phyloP scores from a whole-genome alignment of 495 filamentous ascomycete species.

The Penicillium flavigenum region DNA sequence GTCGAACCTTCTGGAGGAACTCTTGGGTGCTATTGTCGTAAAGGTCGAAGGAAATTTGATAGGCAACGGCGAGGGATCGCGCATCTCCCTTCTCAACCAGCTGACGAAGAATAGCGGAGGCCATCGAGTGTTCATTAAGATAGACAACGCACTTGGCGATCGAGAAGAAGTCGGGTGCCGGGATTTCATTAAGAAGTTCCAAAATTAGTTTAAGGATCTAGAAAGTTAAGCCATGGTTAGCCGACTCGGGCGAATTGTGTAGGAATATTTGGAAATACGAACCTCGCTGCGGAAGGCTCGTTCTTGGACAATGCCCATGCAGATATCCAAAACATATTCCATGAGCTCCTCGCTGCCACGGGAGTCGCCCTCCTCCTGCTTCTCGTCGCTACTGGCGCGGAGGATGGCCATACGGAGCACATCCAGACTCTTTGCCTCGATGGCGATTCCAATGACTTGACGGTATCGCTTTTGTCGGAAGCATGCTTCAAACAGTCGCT shows the following conservation, averaged over 20 bases:
- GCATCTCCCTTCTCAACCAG: constrained; percentile 77
- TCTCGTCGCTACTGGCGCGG: constrained; percentile 75
- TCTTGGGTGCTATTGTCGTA: constrained; percentile 98
- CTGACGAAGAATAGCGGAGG: constrained; percentile 79
- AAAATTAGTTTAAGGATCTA: constrained; percentile 85
- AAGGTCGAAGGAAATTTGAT: constrained; percentile 96
- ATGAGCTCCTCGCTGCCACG: constrained; percentile 85
- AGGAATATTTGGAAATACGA: constrained; percentile 23
- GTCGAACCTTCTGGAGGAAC: constrained; percentile 86
- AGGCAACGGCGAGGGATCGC: constrained; percentile 78
- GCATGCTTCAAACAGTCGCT: constrained; percentile 88
- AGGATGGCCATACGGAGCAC: constrained; percentile 86
- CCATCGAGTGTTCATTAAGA: constrained; percentile 87
- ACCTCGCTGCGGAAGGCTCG: constrained; percentile 78
- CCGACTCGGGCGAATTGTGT: constrained; percentile 2
- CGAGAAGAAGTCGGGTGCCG: constrained; percentile 92
- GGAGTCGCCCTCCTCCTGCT: constrained; percentile 57
- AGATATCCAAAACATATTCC: constrained; percentile 94
- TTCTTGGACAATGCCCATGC: constrained; percentile 97
- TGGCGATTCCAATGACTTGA: constrained; percentile 97
- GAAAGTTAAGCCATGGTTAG: constrained; percentile 24
- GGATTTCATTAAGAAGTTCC: constrained; percentile 82
- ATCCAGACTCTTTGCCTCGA: constrained; percentile 91
- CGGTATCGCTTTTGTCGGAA: constrained; percentile 83
- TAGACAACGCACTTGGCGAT: constrained; percentile 99